These are phyloP conservation scores for Mycena alexandri DNA, from an alignment of 768 basidiomycete genomes.

Conservation along the genomic window DNA sequence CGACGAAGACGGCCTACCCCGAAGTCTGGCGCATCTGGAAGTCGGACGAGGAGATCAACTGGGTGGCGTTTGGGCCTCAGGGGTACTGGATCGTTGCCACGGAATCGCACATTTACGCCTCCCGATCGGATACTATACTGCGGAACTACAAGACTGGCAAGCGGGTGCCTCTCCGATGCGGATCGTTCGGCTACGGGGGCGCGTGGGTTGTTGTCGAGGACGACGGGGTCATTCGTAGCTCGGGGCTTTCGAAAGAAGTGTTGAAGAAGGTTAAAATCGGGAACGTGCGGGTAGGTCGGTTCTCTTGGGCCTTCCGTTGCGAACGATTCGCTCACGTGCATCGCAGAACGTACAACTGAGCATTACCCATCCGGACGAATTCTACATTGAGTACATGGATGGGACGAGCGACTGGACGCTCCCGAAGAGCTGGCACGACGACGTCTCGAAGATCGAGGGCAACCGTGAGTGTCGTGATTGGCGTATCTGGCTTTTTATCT, in stretches of 20 bases:
- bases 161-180: slow-evolving; percentile 6
- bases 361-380: slow-evolving; percentile 10
- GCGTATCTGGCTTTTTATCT: too few species aligned
- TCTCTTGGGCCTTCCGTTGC: too few species aligned
- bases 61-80: slow-evolving; percentile 15
- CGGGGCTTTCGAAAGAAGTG: neutral
- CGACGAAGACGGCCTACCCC: slow-evolving; percentile 5
- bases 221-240: slow-evolving; percentile 1
- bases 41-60: slow-evolving; percentile 8
- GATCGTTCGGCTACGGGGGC: slow-evolving; percentile 15
- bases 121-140: slow-evolving; percentile 7
- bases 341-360: slow-evolving; percentile 9
- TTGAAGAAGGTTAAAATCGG: neutral
- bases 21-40: slow-evolving; percentile 13
- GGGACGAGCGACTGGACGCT: slow-evolving; percentile 1
- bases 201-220: slow-evolving; percentile 7
- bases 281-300: slow-evolving; percentile 1
- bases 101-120: slow-evolving; percentile 9
- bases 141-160: slow-evolving; percentile 4
- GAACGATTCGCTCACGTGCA: neutral
- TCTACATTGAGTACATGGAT: slow-evolving; percentile 9
- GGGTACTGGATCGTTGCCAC: slow-evolving; percentile 13
- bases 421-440: neutral
- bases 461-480: neutral
- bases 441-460: slow-evolving; percentile 7